These are phyloP conservation scores for Aspergillus saccharolyticus DNA, from an alignment of 495 filamentous ascomycete genomes.

Conservation along the genomic window DNA sequence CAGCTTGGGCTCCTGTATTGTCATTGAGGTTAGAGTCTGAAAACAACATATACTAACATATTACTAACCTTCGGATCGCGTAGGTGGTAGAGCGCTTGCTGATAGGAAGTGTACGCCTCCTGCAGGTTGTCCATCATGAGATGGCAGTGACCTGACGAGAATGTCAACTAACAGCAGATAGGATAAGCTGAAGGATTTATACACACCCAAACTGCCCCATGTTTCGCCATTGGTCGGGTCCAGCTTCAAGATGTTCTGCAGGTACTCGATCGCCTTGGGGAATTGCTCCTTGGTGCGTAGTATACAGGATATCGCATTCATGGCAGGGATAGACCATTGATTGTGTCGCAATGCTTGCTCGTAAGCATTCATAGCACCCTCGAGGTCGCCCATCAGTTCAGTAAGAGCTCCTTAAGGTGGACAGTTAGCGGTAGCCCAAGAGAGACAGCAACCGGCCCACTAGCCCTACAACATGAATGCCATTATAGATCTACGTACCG, in stretches of 20 bases:
- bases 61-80: constrained; percentile 81
- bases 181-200: neutral
- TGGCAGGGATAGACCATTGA: constrained; percentile 81
- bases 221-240: constrained; percentile 88
- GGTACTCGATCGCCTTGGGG: constrained; percentile 86
- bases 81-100: constrained; percentile 89
- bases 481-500: constrained; percentile 50
- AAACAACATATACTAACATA: neutral
- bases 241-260: constrained; percentile 85
- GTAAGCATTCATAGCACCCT: constrained; percentile 82
- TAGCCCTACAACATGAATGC: neutral
- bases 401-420: constrained; percentile 62
- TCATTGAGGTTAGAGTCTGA: neutral
- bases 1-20: constrained; percentile 81
- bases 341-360: constrained; percentile 86
- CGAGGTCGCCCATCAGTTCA: constrained; percentile 84
- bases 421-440: constrained; percentile 9
- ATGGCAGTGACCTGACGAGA: constrained; percentile 73
- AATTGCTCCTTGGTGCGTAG: constrained; percentile 89
- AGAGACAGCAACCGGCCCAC: neutral
- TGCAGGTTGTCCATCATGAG: constrained; percentile 99
- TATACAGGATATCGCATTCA: constrained; percentile 91
- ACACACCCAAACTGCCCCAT: constrained; percentile 86
- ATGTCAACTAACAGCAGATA: constrained; percentile 2
- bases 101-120: constrained; percentile 96